Percentiles rank a stretch among this genome's conserved stretches.
phyloP scores from a whole-genome alignment of 1,284 basidiomycete genomes.

The Ustilago shanxiensis region DNA sequence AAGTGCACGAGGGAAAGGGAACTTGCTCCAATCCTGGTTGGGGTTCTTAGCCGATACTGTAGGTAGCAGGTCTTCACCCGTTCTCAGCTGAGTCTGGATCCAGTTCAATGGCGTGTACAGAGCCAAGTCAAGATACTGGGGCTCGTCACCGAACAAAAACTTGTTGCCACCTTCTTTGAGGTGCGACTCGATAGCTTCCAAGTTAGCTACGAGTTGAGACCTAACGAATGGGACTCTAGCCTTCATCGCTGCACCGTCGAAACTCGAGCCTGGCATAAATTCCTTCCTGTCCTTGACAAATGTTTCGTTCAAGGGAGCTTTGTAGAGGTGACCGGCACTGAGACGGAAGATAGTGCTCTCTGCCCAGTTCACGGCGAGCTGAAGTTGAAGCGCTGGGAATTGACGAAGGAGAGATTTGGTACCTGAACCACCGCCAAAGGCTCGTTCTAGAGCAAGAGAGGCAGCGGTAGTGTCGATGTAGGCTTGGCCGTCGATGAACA shows the following conservation, averaged over 20 bases:
- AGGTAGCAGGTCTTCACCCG: slow-evolving; percentile 38
- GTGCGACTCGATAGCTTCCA: slow-evolving; percentile 39
- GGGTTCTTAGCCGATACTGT: slow-evolving; percentile 23
- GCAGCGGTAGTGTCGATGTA: slow-evolving; percentile 48
- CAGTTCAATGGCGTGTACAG: slow-evolving; percentile 45
- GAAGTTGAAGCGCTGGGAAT: slow-evolving; percentile 30
- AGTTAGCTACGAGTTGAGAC: slow-evolving; percentile 29
- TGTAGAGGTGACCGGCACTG: slow-evolving; percentile 40
- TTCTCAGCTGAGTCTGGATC: slow-evolving; percentile 44
- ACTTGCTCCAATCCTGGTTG: slow-evolving; percentile 28
- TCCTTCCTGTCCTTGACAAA: slow-evolving; percentile 36
- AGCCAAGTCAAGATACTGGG: slow-evolving; percentile 42
- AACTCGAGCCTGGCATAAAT: slow-evolving; percentile 36
- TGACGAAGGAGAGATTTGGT: slow-evolving; percentile 20
- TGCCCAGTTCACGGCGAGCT: slow-evolving; percentile 45
- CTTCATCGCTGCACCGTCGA: slow-evolving; percentile 34
- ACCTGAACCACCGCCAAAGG: slow-evolving; percentile 22
- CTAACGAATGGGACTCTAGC: slow-evolving; percentile 27
- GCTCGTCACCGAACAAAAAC: slow-evolving; percentile 29
- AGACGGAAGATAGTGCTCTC: slow-evolving; percentile 33
- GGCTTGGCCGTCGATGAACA: slow-evolving; percentile 45
- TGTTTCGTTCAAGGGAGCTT: slow-evolving; percentile 25
- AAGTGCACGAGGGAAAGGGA: slow-evolving; percentile 30
- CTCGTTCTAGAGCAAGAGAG: slow-evolving; percentile 30
- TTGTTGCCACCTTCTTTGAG: slow-evolving; percentile 4